These are phyloP conservation scores for Zalaria obscura DNA, from an alignment of 2,329 filamentous ascomycete species.

Conservation along the genomic window DNA sequence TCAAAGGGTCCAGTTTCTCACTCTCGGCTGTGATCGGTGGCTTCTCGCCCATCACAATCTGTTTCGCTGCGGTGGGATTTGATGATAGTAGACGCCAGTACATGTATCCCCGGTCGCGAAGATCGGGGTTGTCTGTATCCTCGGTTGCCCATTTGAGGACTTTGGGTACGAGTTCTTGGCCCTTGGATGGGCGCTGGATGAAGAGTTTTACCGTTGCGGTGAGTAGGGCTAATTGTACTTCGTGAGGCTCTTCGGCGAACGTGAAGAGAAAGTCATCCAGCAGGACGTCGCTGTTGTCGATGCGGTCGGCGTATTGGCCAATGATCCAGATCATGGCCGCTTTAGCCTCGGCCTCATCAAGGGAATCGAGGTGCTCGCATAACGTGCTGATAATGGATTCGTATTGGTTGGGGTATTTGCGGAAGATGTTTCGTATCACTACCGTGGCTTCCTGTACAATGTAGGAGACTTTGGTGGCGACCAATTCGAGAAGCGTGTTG, in stretches of 20 bases:
- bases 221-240: constrained; percentile 86
- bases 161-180: constrained; percentile 81
- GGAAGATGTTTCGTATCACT: constrained; percentile 97
- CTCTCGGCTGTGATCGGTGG: constrained; percentile 92
- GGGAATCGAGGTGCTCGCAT: constrained; percentile 88
- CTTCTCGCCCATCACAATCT: constrained; percentile 94
- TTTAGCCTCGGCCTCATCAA: constrained; percentile 96
- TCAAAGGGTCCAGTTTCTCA: constrained; percentile 80
- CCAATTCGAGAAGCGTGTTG: constrained; percentile 78
- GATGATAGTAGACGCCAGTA: constrained; percentile 95
- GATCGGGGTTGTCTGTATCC: constrained; percentile 96
- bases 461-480: constrained; percentile 95
- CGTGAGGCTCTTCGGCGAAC: constrained; percentile 86
- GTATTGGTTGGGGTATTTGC: constrained; percentile 97
- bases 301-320: constrained; percentile 91
- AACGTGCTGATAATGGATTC: constrained; percentile 93
- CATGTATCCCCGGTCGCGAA: constrained; percentile 95
- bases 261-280: constrained; percentile 91
- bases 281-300: constrained; percentile 88
- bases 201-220: constrained; percentile 97
- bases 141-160: constrained; percentile 98
- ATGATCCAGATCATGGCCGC: constrained; percentile 99
- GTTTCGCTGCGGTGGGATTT: constrained; percentile 72
- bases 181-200: constrained; percentile 90
- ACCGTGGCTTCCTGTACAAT: constrained; percentile 98